phyloP scores from a whole-genome alignment of 306 rosid genomes.

The Crataegus laevigata region DNA sequence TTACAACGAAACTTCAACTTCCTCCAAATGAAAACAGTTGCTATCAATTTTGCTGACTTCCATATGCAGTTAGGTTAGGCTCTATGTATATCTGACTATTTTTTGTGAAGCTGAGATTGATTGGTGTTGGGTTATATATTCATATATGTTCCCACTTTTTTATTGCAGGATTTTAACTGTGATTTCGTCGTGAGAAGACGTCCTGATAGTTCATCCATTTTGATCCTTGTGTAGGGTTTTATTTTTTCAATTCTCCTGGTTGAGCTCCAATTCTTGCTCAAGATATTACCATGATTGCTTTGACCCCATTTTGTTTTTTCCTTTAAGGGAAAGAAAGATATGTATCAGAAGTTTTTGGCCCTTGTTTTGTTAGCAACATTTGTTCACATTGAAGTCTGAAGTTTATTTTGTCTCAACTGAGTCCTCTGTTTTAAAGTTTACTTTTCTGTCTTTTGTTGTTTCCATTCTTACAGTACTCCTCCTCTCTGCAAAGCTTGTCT shows the following conservation, averaged over 20 bases:
- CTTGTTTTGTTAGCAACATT: no score
- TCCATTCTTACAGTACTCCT: no score
- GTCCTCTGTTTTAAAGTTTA: no score
- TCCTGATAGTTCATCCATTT: not conserved
- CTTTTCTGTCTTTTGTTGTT: no score
- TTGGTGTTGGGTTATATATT: not conserved
- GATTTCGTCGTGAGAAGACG: conserved; percentile 15
- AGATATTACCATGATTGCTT: not conserved
- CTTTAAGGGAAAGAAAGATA: not conserved
- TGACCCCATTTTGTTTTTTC: not conserved
- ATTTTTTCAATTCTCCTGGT: not conserved
- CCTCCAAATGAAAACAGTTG: not conserved
- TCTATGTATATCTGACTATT: not conserved
- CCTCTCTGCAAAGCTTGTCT: no score
- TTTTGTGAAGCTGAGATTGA: not conserved
- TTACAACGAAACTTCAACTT: not conserved
- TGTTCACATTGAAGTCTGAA: no score
- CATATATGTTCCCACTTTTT: conserved; percentile 3
- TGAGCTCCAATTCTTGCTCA: not conserved
- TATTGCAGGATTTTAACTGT: conserved; percentile 24
- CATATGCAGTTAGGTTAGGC: not conserved
- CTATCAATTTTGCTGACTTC: not conserved
- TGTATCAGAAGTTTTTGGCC: not conserved
- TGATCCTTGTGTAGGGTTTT: not conserved
- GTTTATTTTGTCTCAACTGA: no score